Percentiles rank a stretch among this genome's conserved stretches.
Evolutionary conservation across 75 land plant genomes (phyloP).

Genomic region (Chamaecyparis obtusa): DNA sequence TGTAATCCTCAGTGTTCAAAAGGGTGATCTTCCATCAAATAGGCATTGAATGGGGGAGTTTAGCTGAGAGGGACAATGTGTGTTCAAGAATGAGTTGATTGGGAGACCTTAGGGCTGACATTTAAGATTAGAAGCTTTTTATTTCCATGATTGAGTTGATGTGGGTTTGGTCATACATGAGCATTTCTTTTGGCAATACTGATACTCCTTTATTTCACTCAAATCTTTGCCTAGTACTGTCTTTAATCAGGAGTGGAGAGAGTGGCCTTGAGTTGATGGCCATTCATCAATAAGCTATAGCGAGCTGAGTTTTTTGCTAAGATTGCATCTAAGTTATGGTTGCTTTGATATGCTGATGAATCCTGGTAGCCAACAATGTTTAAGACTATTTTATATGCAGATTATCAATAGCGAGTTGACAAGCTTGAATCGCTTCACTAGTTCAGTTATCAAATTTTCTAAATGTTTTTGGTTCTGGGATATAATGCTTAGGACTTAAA

Average conservation of each 20-base stretch:
- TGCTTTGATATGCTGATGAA: not conserved
- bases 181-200: not conserved
- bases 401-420: too few relatives aligned
- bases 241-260: not conserved
- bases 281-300: not conserved
- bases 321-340: not conserved
- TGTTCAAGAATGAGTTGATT: not conserved
- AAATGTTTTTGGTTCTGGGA: too few relatives aligned
- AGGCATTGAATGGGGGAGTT: not conserved
- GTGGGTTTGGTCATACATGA: not conserved
- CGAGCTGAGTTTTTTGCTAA: not conserved
- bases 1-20: too few relatives aligned
- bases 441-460: too few relatives aligned
- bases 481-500: too few relatives aligned
- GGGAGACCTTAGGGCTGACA: not conserved
- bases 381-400: too few relatives aligned
- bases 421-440: too few relatives aligned
- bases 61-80: not conserved
- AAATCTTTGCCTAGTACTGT: too few relatives aligned
- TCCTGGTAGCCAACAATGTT: not conserved
- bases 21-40: too few relatives aligned
- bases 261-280: not conserved
- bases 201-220: not conserved
- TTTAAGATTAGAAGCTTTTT: not conserved
- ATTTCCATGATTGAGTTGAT: not conserved